Base-by-base conservation (phyloP, 2,329 filamentous ascomycete genomes). In the Xylaria sp. region DNA sequence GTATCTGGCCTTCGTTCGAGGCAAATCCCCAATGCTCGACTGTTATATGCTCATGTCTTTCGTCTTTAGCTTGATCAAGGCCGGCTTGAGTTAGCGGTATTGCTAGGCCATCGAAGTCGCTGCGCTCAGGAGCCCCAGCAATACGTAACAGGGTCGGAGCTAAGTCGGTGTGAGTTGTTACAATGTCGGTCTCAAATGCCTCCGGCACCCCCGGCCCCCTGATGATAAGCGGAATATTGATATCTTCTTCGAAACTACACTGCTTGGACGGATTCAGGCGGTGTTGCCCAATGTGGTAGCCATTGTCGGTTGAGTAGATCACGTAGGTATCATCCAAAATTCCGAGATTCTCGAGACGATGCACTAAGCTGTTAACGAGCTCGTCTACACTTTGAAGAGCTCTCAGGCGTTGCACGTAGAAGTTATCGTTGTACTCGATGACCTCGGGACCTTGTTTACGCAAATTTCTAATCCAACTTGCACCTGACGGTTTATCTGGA, bases 121-220 rank as follows among this genome's bases (percentile, higher is more conserved):
- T 67, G 0, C 80, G 76, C 2, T 78, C 67, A 0, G 77, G 72
- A 1, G 76, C 75, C 0, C 80, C 78, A 0, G 76, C 79, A 3
- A 80, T 67, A 1, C 78, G 73, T 35, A 89, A 77, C 9, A 89
- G 72, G 0, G 87, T 90, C 0, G 87, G 87, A 0, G 84, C 85
- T 1, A 90, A 74, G 66, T 90, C 87, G 3, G 87, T 83, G 67
- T 90, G 88, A 0, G 85, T 84, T 0, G 85, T 88, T 1, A 85
- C 80, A 2, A 78, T 75, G 9, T 80, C 73, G 17, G 78, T 77
- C 0, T 72, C 71, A 4, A 70, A 58, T 0, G 76, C 77, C 17
- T 77, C 68, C 0, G 80, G 73, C 1, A 88, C 72, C 0, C 81
- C 81, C 0, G 85, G 85, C 0, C 86, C 86, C 3, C 85, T 78